Percentiles rank a stretch among this genome's conserved stretches.
phyloP scores from a whole-genome alignment of 208 protist genomes.

The Giardia muris region DNA sequence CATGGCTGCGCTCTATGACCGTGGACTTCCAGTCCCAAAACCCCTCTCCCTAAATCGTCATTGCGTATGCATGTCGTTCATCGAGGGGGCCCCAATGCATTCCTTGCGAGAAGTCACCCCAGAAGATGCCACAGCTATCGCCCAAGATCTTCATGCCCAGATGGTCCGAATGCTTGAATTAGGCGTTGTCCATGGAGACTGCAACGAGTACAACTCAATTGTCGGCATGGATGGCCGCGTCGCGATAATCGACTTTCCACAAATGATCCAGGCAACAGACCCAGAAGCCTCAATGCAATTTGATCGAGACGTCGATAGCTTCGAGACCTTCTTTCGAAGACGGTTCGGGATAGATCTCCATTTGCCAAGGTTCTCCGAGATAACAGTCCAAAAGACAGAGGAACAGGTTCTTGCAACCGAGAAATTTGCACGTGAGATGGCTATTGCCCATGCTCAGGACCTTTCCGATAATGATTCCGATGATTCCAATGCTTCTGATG shows the following conservation, averaged over 20 bases:
- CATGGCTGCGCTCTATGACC: conserved; percentile 62
- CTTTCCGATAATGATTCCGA: too few relatives aligned
- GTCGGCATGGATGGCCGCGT: conserved; percentile 52
- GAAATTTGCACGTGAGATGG: not conserved
- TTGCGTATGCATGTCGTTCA: conserved; percentile 78
- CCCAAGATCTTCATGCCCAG: conserved; percentile 64
- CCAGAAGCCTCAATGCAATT: conserved; percentile 73
- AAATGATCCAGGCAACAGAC: conserved; percentile 89
- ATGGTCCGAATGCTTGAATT: conserved; percentile 68
- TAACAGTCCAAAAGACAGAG: not conserved
- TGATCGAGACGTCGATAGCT: conserved; percentile 81
- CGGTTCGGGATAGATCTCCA: conserved; percentile 53
- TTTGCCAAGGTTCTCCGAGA: not conserved
- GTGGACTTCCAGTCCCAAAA: conserved; percentile 71
- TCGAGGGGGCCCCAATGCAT: conserved; percentile 54
- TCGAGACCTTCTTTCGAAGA: conserved; percentile 74
- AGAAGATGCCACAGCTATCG: conserved; percentile 63
- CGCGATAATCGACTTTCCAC: conserved; percentile 94
- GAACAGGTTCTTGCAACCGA: not conserved
- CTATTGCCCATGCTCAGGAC: not conserved
- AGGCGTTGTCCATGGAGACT: conserved; percentile 93
- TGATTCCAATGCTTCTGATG: too few relatives aligned
- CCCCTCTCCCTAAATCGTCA: conserved; percentile 91
- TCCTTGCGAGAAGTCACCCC: conserved; percentile 56
- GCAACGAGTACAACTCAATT: conserved; percentile 98